Evolutionary conservation across 1,284 basidiomycete genomes (phyloP), one percentile per base, ranked within the genome.

Genomic region (Mycosarcoma mackinlayi): DNA sequence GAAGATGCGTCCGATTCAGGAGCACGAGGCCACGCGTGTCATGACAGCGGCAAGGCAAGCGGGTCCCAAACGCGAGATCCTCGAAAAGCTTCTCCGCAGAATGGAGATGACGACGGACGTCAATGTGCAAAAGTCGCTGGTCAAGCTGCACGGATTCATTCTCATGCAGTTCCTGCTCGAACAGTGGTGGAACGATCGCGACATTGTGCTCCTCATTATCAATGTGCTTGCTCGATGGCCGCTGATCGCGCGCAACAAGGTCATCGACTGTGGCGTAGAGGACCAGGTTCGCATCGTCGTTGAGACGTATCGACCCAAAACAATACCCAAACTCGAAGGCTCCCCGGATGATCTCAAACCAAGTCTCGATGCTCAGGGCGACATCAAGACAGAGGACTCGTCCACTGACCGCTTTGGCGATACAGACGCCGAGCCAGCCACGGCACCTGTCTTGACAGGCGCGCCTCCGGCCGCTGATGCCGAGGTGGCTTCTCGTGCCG

Each of bases 131-230:
- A 88, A 92, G 40, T 89, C 93, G 79, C 86, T 98, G 51, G 92
- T 97, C 88, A 91, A 94, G 27, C 85, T 98, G 78, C 93, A 96
- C 83, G 94, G 94, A 1, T 94, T 96, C 82, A 92, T 91, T 83
- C 85, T 95, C 21, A 94, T 98, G 92, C 90, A 88, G 44, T 93
- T 91, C 79, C 86, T 98, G 40, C 85, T 98, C 28, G 88, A 91
- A 45, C 94, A 98, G 77, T 86, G 93, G 78, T 82, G 84, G 14
- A 86, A 88, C 27, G 92, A 98, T 74, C 72, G 85, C 23, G 91
- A 94, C 35, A 86, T 97, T 28, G 85, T 90, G 30, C 83, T 87
- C 9, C 84, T 91, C 91, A 71, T 59, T 88, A 85, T 81, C 38
- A 56, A 72, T 21, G 73, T 75, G 41, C 54, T 77, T 13, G 68